Conservation (phyloP, 306 rosid species). For the Glycine tomentella region DNA sequence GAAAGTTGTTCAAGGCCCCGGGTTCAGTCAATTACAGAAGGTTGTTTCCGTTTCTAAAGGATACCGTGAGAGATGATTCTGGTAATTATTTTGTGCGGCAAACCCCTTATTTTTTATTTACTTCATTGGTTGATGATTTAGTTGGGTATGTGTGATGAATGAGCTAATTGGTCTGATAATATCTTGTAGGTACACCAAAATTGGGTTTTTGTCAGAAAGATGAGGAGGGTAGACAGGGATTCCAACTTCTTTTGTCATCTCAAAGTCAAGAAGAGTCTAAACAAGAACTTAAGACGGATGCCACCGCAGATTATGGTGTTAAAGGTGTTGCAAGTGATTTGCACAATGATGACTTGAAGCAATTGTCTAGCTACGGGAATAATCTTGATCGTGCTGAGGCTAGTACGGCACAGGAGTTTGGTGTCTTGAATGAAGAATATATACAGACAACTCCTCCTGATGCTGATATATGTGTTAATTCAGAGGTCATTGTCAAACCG, state of each 20-base stretch:
- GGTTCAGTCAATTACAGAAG: slow-evolving; percentile 78
- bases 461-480: slow-evolving; percentile 37
- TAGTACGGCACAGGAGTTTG: slow-evolving; percentile 26
- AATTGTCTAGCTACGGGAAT: slow-evolving; percentile 3
- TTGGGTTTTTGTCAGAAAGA: slow-evolving; percentile 29
- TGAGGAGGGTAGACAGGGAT: slow-evolving; percentile 8
- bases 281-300: slow-evolving; percentile 20
- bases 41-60: slow-evolving; percentile 71
- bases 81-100: slow-evolving; percentile 47
- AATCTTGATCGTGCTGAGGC: slow-evolving; percentile 8
- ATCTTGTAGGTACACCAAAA: slow-evolving; percentile 49
- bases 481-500: slow-evolving; percentile 23
- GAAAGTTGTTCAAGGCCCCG: slow-evolving; percentile 71
- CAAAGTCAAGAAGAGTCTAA: slow-evolving; percentile 30
- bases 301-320: not conserved
- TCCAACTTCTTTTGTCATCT: slow-evolving; percentile 30
- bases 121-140: not conserved
- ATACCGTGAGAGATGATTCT: slow-evolving; percentile 44
- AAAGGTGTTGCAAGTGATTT: slow-evolving; percentile 38
- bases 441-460: slow-evolving; percentile 51
- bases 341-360: slow-evolving; percentile 31
- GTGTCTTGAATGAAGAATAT: slow-evolving; percentile 32
- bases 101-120: not conserved
- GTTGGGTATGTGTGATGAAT: not conserved
- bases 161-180: slow-evolving; percentile 36